These are phyloP conservation scores for Heritiera littoralis DNA, from an alignment of 345 rosid species.

Conservation along the genomic window DNA sequence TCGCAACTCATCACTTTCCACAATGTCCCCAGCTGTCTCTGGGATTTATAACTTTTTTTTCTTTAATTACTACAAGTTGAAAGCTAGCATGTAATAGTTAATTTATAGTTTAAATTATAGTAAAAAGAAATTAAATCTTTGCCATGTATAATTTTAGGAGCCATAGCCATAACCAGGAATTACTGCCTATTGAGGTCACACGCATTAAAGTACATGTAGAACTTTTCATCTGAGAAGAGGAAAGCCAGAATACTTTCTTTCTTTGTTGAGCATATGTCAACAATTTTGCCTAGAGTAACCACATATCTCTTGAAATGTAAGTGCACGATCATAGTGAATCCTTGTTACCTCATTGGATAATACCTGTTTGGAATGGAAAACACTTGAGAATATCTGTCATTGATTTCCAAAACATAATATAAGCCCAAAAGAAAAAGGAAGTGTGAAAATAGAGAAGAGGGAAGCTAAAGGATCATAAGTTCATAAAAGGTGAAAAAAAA, in stretches of 20 bases:
- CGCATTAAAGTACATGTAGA: constrained; percentile 35
- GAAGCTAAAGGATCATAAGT: background rate
- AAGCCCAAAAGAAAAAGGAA: background rate
- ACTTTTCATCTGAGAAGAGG: constrained; percentile 28
- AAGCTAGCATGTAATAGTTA: no score
- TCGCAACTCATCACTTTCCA: no score
- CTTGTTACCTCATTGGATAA: constrained; percentile 30
- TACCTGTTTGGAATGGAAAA: constrained; percentile 11
- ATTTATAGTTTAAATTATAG: no score
- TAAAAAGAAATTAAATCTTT: background rate
- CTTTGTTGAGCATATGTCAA: constrained; percentile 39
- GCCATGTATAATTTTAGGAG: background rate
- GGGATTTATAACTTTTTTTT: no score
- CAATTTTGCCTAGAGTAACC: constrained; percentile 6
- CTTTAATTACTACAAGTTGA: no score
- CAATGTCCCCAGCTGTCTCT: no score
- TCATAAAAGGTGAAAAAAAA: background rate
- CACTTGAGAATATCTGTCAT: background rate
- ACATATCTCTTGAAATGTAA: constrained; percentile 34
- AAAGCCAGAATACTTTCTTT: constrained; percentile 36
- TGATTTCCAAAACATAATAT: background rate
- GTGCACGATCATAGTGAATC: constrained; percentile 57
- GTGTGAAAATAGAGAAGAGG: background rate
- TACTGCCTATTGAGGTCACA: constrained; percentile 26
- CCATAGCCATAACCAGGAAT: background rate